These are phyloP conservation scores for Solanum infundibuliforme DNA, from an alignment of 257 asterid genomes.

Conservation along the genomic window DNA sequence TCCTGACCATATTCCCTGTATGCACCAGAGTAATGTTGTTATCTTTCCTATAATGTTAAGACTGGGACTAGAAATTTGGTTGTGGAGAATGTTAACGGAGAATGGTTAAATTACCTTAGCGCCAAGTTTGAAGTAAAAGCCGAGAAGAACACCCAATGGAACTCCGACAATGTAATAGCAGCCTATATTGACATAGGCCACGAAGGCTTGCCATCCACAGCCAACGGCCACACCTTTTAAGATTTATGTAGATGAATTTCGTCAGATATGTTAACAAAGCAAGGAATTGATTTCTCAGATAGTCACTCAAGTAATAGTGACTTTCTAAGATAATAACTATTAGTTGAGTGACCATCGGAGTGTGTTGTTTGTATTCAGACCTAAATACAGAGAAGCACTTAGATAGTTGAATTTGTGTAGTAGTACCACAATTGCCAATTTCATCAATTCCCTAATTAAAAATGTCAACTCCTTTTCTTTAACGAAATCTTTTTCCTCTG, in stretches of 20 bases:
- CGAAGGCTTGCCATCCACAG: slow-evolving; percentile 33
- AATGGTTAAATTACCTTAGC: slow-evolving; percentile 10
- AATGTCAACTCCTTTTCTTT: not conserved
- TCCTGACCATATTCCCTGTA: slow-evolving; percentile 67
- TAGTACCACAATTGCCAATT: not conserved
- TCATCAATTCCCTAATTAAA: not conserved
- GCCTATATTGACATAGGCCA: slow-evolving; percentile 25
- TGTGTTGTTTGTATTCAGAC: not conserved
- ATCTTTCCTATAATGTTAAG: not conserved
- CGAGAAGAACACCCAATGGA: slow-evolving; percentile 19
- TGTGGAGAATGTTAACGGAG: not conserved
- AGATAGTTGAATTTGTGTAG: not conserved
- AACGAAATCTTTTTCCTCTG: not conserved
- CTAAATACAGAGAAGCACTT: not conserved
- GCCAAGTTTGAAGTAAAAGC: slow-evolving; percentile 16
- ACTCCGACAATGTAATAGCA: slow-evolving; percentile 25
- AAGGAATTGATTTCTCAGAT: not conserved
- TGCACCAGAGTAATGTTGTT: not conserved
- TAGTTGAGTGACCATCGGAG: not conserved
- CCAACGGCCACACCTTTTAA: slow-evolving; percentile 27
- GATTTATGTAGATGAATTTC: not conserved
- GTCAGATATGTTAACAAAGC: not conserved
- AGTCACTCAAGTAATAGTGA: not conserved
- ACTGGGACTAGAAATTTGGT: not conserved
- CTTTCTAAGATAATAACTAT: not conserved